These are phyloP conservation scores for Penicillium subrubescens DNA, from an alignment of 495 filamentous ascomycete genomes.

Conservation along the genomic window DNA sequence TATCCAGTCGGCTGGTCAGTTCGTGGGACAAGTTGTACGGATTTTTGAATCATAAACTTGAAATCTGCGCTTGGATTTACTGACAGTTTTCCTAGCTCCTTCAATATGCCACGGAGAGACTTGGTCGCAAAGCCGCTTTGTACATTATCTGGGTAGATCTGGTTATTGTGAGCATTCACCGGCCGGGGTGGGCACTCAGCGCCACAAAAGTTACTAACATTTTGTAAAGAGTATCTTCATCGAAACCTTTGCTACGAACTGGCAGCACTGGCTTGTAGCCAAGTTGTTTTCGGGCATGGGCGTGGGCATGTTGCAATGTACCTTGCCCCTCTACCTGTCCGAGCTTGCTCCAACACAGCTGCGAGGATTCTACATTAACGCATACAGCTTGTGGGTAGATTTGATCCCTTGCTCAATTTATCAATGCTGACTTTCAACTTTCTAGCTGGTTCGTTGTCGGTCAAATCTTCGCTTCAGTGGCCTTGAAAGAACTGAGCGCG, in stretches of 20 bases:
- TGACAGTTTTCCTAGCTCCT: constrained; percentile 24
- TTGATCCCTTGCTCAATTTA: too few species aligned
- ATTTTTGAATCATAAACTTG: neutral
- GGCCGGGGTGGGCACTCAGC: neutral
- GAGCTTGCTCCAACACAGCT: constrained; percentile 44
- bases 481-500: constrained; percentile 32
- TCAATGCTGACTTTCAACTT: neutral
- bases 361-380: constrained; percentile 43
- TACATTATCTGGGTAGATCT: constrained; percentile 36
- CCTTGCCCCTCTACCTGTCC: constrained; percentile 43
- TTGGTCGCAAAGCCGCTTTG: constrained; percentile 35
- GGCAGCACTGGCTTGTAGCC: constrained; percentile 44
- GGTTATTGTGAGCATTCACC: constrained; percentile 10
- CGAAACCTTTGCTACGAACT: constrained; percentile 39
- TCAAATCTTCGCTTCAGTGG: constrained; percentile 43
- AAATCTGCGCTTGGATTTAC: neutral
- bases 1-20: constrained; percentile 44
- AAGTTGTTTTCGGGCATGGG: constrained; percentile 46
- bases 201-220: neutral
- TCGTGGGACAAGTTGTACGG: constrained; percentile 34
- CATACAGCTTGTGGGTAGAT: constrained; percentile 36
- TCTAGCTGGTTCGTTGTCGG: constrained; percentile 44
- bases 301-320: constrained; percentile 46
- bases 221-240: constrained; percentile 35
- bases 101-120: constrained; percentile 35